Base-by-base conservation (phyloP, 2,329 filamentous ascomycete species). In the Aspergillus uvarum region DNA sequence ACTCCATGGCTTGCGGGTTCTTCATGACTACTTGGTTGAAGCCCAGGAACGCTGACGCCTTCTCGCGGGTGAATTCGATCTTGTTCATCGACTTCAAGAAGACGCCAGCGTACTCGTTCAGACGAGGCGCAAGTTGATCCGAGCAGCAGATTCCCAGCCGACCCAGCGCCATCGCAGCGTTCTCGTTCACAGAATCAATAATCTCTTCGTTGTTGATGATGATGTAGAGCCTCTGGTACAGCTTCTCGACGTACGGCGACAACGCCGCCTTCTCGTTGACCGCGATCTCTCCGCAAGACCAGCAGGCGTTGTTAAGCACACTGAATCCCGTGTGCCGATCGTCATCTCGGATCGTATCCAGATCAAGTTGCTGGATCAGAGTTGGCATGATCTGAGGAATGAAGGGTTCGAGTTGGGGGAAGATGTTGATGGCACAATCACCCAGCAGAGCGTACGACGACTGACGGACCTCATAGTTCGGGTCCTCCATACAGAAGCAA, bases 271-370 rank as follows among this genome's bases (percentile, higher is more conserved):
- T 86, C 66, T 88, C 86, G 72, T 91, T 88, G 75, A 96, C 87
- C 16, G 92, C 87, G 63, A 98, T 95, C 79, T 99, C 95, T 47
- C 95, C 95, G 24, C 88, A 88, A 6, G 93, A 96, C 95, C 95
- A 99, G 79, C 94, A 98, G 22, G 95, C 94, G 73, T 99, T 99
- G 83, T 98, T 99, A 61, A 98, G 88, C 31, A 98, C 93, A 61
- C 92, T 92, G 74, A 96, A 97, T 14, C 88, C 89, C 19, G 86
- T 89, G 64, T 96, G 91, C 51, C 92, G 87, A 62, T 92, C 90
- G 67, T 96, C 91, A 62, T 93, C 89, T 19, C 87, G 77, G 54
- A 92, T 85, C 58, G 83, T 83, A 62, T 92, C 89, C 66, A 96
- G 81, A 66, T 98, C 93, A 29, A 99, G 85, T 73, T 98, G 93